These are phyloP conservation scores for Alternaria brassicae DNA, from an alignment of 2,329 filamentous ascomycete genomes.

Conservation along the genomic window DNA sequence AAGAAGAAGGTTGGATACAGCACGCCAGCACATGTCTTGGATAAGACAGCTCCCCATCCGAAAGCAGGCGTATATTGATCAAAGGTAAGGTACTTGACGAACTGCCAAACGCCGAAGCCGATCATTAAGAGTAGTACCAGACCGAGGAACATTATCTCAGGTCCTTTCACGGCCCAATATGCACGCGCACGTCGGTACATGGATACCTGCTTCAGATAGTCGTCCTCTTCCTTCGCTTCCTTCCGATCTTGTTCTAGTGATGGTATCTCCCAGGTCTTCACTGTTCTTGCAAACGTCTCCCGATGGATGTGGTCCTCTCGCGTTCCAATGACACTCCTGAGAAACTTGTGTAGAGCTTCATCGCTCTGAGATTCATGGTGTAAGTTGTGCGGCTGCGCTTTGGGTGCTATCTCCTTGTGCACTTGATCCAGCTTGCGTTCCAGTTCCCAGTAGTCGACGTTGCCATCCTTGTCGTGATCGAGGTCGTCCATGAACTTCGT, in stretches of 20 bases:
- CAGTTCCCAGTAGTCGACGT: slow-evolving; percentile 61
- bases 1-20: slow-evolving; percentile 67
- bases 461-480: slow-evolving; percentile 60
- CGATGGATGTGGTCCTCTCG: slow-evolving; percentile 54
- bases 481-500: slow-evolving; percentile 61
- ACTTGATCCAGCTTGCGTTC: slow-evolving; percentile 62
- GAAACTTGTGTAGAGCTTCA: slow-evolving; percentile 59
- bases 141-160: slow-evolving; percentile 58
- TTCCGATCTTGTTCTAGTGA: slow-evolving; percentile 58
- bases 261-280: slow-evolving; percentile 58
- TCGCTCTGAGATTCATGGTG: slow-evolving; percentile 49
- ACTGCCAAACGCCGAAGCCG: slow-evolving; percentile 63
- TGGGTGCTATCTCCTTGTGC: slow-evolving; percentile 59
- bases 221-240: slow-evolving; percentile 56
- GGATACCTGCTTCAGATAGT: slow-evolving; percentile 57
- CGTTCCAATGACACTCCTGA: slow-evolving; percentile 59
- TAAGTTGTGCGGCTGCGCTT: slow-evolving; percentile 56
- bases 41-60: slow-evolving; percentile 64
- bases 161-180: slow-evolving; percentile 64
- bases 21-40: slow-evolving; percentile 63
- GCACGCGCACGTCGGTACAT: slow-evolving; percentile 58
- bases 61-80: slow-evolving; percentile 58
- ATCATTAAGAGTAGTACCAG: slow-evolving; percentile 59
- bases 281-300: slow-evolving; percentile 56
- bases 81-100: slow-evolving; percentile 60